Conservation (phyloP, 495 filamentous ascomycete genomes). For the Cercophora sp. region DNA sequence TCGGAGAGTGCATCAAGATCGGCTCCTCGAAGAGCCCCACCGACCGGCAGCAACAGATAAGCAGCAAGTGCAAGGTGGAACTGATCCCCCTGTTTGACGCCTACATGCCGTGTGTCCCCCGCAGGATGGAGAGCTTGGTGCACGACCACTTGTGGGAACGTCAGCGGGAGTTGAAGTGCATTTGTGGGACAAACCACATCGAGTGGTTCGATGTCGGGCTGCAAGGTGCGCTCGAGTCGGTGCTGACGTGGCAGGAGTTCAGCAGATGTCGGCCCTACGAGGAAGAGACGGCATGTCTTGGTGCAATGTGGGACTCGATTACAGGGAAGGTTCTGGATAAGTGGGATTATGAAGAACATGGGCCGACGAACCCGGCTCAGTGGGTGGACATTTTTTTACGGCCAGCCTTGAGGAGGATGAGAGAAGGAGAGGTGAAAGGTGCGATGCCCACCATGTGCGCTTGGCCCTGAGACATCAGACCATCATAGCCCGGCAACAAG, state of each 20-base stretch:
- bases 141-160: not conserved
- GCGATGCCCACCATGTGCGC: no score
- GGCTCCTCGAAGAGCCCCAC: not conserved
- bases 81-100: not conserved
- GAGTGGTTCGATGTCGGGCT: not conserved
- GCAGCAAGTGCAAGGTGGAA: not conserved
- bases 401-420: not conserved
- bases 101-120: not conserved
- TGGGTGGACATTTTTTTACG: not conserved
- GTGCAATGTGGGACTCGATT: not conserved
- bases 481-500: no score
- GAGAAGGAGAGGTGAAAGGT: no score
- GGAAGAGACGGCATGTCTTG: not conserved
- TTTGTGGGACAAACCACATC: not conserved
- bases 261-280: not conserved
- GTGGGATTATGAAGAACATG: not conserved
- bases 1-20: not conserved
- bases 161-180: not conserved
- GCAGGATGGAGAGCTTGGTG: slow-evolving; percentile 1
- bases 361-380: not conserved
- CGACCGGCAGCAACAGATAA: not conserved
- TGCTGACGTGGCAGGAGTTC: not conserved
- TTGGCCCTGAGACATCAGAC: no score
- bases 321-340: not conserved
- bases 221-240: not conserved